Evolutionary conservation across 2,329 filamentous ascomycete species (phyloP).

Genomic region (Epichloe coenophiala): DNA sequence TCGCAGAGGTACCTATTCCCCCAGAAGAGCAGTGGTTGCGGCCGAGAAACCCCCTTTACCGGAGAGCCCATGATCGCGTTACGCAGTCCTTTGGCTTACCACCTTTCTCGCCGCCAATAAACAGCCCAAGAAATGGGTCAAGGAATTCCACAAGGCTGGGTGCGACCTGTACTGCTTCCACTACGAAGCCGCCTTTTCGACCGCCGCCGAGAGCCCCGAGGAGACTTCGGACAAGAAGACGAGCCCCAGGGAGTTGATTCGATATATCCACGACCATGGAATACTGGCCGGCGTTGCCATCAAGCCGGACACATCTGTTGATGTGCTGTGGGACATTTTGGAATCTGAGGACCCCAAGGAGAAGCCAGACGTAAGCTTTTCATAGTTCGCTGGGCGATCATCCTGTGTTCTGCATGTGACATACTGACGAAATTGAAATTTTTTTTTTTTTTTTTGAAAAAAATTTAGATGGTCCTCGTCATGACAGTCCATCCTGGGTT

Average conservation of each 20-base stretch:
- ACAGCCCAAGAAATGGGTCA: slow-evolving; percentile 95
- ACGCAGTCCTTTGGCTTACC: too few relatives aligned
- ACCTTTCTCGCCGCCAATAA: too few relatives aligned
- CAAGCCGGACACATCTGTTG: slow-evolving; percentile 81
- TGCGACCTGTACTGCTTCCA: slow-evolving; percentile 99
- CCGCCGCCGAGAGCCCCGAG: slow-evolving; percentile 69
- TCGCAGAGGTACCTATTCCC: slow-evolving; percentile 59
- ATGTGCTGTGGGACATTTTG: slow-evolving; percentile 84
- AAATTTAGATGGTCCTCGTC: slow-evolving; percentile 77
- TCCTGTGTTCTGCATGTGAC: too few relatives aligned
- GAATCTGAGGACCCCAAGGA: slow-evolving; percentile 61
- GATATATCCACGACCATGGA: slow-evolving; percentile 77
- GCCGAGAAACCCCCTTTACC: neutral
- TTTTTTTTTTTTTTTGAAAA: neutral
- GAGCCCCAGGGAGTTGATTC: slow-evolving; percentile 70
- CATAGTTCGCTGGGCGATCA: neutral
- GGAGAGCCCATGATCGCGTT: too few relatives aligned
- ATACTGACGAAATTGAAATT: too few relatives aligned
- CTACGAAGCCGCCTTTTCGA: slow-evolving; percentile 90
- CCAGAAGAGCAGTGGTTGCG: neutral
- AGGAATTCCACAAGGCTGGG: slow-evolving; percentile 83
- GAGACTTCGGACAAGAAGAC: slow-evolving; percentile 57
- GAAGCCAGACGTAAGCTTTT: slow-evolving; percentile 65
- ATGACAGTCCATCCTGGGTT: slow-evolving; percentile 99
- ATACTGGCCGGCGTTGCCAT: slow-evolving; percentile 90